phyloP scores from a whole-genome alignment of 257 asterid species.

The Solanum commersonii region DNA sequence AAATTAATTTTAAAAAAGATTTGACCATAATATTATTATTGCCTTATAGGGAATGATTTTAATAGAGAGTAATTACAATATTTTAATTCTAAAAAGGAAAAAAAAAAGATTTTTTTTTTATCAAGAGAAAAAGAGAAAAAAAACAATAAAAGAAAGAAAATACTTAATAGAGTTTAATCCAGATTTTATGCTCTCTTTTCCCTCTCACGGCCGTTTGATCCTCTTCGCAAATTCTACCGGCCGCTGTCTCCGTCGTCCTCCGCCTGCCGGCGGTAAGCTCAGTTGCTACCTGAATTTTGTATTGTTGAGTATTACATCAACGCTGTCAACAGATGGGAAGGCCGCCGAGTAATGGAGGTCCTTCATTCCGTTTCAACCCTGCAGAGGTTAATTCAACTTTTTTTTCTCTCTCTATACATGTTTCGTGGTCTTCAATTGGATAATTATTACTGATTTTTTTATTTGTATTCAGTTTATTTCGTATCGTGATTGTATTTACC shows the following conservation, averaged over 20 bases:
- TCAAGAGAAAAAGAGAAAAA: too few species aligned
- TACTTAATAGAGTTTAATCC: background rate
- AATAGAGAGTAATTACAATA: background rate
- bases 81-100: background rate
- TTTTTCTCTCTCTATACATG: background rate
- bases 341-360: conserved; percentile 88
- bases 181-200: background rate
- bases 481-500: background rate
- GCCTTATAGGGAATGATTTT: too few species aligned
- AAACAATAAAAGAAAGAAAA: background rate
- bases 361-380: conserved; percentile 79
- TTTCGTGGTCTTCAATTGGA: background rate
- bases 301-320: background rate
- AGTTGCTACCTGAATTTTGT: background rate
- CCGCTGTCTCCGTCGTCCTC: background rate
- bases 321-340: conserved; percentile 55
- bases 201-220: background rate
- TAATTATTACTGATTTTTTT: background rate
- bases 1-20: too few species aligned
- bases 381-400: conserved; percentile 42
- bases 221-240: background rate
- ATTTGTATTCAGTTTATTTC: background rate
- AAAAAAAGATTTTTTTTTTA: too few species aligned
- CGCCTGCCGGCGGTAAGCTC: background rate
- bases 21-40: background rate